Evolutionary conservation across 1,139 yeast species (phyloP).

Genomic region (Neolecta irregularis): DNA sequence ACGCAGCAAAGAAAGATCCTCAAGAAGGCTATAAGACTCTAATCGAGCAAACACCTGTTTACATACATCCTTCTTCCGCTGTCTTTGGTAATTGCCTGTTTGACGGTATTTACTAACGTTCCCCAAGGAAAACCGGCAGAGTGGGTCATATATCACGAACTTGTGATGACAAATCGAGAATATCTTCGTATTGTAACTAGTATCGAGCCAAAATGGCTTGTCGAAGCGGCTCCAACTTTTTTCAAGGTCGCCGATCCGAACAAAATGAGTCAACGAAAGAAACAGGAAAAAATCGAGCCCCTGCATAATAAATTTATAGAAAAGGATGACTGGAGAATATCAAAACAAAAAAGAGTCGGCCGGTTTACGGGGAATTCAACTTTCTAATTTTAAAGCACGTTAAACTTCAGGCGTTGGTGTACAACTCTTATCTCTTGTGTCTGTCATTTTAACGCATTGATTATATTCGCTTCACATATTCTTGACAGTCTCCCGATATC

Average conservation of each 20-base stretch:
- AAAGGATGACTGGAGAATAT: conserved; percentile 41
- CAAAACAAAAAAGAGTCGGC: conserved; percentile 26
- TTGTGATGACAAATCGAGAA: conserved; percentile 68
- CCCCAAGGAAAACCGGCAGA: conserved; percentile 62
- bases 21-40: conserved; percentile 68
- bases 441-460: no score
- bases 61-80: conserved; percentile 78
- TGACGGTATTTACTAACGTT: conserved; percentile 1
- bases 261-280: conserved; percentile 29
- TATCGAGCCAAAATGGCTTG: conserved; percentile 74
- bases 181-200: conserved; percentile 80
- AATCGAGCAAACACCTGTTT: conserved; percentile 61
- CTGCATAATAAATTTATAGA: conserved; percentile 40
- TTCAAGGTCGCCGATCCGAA: conserved; percentile 44
- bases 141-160: conserved; percentile 70
- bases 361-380: no score
- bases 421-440: no score
- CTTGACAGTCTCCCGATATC: no score
- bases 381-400: no score
- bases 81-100: conserved; percentile 35
- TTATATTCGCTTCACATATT: no score
- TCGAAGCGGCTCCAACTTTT: conserved; percentile 74
- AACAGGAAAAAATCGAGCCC: conserved; percentile 44
- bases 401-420: no score
- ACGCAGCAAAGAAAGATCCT: conserved; percentile 64